These are phyloP conservation scores for Eutrema japonicum DNA, from an alignment of 345 rosid species.

Conservation along the genomic window DNA sequence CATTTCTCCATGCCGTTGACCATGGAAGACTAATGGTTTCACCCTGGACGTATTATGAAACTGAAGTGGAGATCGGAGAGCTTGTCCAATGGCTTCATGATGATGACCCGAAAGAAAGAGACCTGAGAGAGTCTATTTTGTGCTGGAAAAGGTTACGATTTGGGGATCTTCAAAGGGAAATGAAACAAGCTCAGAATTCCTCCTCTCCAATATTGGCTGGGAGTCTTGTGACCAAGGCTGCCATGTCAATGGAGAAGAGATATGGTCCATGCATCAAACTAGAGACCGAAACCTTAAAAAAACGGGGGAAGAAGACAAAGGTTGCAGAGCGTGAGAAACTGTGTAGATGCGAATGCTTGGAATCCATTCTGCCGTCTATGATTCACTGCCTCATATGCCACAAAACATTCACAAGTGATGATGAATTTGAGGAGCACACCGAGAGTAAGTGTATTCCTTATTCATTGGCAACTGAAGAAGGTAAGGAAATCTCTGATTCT, in stretches of 20 bases:
- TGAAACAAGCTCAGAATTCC: slow-evolving; percentile 42
- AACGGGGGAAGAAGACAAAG: slow-evolving; percentile 58
- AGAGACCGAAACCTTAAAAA: slow-evolving; percentile 52
- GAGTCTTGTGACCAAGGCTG: slow-evolving; percentile 71
- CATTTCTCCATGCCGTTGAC: slow-evolving; percentile 53
- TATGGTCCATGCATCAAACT: slow-evolving; percentile 61
- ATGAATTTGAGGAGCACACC: slow-evolving; percentile 64
- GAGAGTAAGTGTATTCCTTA: slow-evolving; percentile 60
- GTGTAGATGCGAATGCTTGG: slow-evolving; percentile 82
- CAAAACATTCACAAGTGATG: slow-evolving; percentile 58
- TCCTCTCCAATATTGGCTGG: slow-evolving; percentile 38
- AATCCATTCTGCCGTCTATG: slow-evolving; percentile 79
- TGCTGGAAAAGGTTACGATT: slow-evolving; percentile 63
- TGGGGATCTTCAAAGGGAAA: slow-evolving; percentile 50
- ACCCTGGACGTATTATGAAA: slow-evolving; percentile 70
- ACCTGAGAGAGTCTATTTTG: slow-evolving; percentile 71
- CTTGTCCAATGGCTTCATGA: slow-evolving; percentile 75
- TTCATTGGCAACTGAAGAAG: slow-evolving; percentile 51
- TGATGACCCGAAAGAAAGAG: slow-evolving; percentile 66
- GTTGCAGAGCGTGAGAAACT: slow-evolving; percentile 56
- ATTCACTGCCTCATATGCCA: slow-evolving; percentile 85
- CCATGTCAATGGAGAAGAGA: slow-evolving; percentile 66
- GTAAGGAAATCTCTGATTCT: slow-evolving; percentile 50
- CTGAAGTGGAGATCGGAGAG: slow-evolving; percentile 70
- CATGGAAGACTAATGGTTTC: slow-evolving; percentile 46